A percentile compares a stretch with the other conserved stretches of the same genome.
These are phyloP conservation scores for Rehmannia glutinosa DNA, from an alignment of 257 asterid species.

Conservation along the genomic window DNA sequence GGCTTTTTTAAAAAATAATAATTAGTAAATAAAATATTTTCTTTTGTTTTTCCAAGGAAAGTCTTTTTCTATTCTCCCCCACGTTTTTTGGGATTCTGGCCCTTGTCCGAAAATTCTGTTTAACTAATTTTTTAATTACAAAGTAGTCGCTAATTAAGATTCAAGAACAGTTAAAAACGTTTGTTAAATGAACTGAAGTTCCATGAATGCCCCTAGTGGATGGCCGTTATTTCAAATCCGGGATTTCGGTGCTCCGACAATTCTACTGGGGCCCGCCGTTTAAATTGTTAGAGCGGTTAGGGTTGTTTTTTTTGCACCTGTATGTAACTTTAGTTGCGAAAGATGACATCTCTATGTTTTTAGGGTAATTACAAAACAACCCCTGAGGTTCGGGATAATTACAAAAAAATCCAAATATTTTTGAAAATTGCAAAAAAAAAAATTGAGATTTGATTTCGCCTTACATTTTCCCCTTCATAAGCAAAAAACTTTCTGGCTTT, in stretches of 20 bases:
- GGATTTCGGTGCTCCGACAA: constrained; percentile 8
- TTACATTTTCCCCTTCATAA: too few relatives aligned
- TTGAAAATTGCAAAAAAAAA: too few relatives aligned
- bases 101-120: constrained; percentile 23
- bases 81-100: constrained; percentile 47
- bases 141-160: constrained; percentile 13
- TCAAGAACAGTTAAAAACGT: constrained; percentile 1
- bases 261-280: constrained; percentile 25
- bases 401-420: too few relatives aligned
- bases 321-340: too few relatives aligned
- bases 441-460: too few relatives aligned
- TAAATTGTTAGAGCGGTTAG: constrained; percentile 32
- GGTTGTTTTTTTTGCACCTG: neutral
- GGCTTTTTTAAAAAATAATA: neutral
- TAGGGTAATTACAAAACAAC: too few relatives aligned
- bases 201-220: constrained; percentile 31
- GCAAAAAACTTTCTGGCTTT: too few relatives aligned
- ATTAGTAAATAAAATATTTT: neutral
- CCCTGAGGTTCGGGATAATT: too few relatives aligned
- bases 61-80: constrained; percentile 31
- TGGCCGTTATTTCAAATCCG: constrained; percentile 21
- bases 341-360: too few relatives aligned
- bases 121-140: constrained; percentile 4
- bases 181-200: constrained; percentile 21
- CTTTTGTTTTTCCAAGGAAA: constrained; percentile 8